phyloP scores from a whole-genome alignment of 2,329 filamentous ascomycete species.

The Coleophoma cylindrospora region DNA sequence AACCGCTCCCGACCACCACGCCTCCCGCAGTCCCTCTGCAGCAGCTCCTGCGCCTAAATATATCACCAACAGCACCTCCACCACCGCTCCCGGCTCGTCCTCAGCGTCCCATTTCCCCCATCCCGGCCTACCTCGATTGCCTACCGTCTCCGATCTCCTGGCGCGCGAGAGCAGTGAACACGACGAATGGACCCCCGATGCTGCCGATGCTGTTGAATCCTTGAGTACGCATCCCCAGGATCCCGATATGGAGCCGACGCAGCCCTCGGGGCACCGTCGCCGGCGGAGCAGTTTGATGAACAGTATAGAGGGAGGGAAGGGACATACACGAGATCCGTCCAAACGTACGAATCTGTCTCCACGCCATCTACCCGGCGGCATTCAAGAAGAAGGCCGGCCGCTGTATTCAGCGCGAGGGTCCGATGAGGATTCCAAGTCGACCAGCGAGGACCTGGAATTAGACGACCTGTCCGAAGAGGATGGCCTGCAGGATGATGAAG shows the following conservation, averaged over 20 bases:
- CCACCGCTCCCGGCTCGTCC: background rate
- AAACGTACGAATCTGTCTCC: slow-evolving; percentile 8
- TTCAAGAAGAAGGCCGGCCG: slow-evolving; percentile 13
- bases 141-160: slow-evolving; percentile 9
- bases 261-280: slow-evolving; percentile 23
- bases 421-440: slow-evolving; percentile 21
- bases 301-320: slow-evolving; percentile 7
- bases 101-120: slow-evolving; percentile 8
- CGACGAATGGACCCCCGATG: slow-evolving; percentile 14
- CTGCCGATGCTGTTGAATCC: slow-evolving; percentile 7
- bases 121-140: slow-evolving; percentile 7
- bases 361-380: slow-evolving; percentile 9
- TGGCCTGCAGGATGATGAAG: slow-evolving; percentile 78
- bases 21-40: background rate
- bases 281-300: slow-evolving; percentile 26
- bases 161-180: slow-evolving; percentile 9
- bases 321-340: slow-evolving; percentile 3
- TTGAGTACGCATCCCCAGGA: slow-evolving; percentile 11
- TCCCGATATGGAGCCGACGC: slow-evolving; percentile 15
- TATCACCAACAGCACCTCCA: background rate
- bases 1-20: background rate
- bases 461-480: slow-evolving; percentile 61
- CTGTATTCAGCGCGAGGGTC: slow-evolving; percentile 9
- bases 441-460: slow-evolving; percentile 49
- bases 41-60: background rate